These are phyloP conservation scores for Sclerotinia subarctica DNA, from an alignment of 2,329 filamentous ascomycete genomes.

Conservation along the genomic window DNA sequence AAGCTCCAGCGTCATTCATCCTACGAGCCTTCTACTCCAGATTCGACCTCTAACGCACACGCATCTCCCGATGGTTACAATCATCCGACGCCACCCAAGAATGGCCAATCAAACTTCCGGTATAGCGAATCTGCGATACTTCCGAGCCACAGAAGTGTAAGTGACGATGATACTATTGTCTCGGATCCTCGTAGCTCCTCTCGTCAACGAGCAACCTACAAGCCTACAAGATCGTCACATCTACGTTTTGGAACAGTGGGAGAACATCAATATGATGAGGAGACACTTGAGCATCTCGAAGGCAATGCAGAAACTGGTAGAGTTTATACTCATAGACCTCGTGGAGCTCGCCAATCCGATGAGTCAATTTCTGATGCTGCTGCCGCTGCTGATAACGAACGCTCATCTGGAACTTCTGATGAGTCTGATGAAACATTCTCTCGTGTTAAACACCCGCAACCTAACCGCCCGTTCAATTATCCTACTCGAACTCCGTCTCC, in stretches of 20 bases:
- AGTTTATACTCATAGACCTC: slow-evolving; percentile 28
- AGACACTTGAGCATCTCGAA: slow-evolving; percentile 34
- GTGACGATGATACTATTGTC: slow-evolving; percentile 15
- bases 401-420: slow-evolving; percentile 34
- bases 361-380: slow-evolving; percentile 28
- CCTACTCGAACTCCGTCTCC: slow-evolving; percentile 22
- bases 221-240: slow-evolving; percentile 39
- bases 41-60: slow-evolving; percentile 14
- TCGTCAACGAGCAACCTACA: slow-evolving; percentile 32
- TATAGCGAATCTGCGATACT: slow-evolving; percentile 13
- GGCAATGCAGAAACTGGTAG: slow-evolving; percentile 26
- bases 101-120: slow-evolving; percentile 1
- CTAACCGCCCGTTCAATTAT: slow-evolving; percentile 15
- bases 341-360: slow-evolving; percentile 24
- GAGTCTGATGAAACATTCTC: slow-evolving; percentile 36
- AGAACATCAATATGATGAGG: slow-evolving; percentile 29
- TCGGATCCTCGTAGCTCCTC: slow-evolving; percentile 13
- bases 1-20: slow-evolving; percentile 24
- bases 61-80: slow-evolving; percentile 5
- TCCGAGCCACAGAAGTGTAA: slow-evolving; percentile 14
- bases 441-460: slow-evolving; percentile 20
- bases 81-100: slow-evolving; percentile 2
- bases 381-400: slow-evolving; percentile 35
- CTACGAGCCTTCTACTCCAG: slow-evolving; percentile 5
- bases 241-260: slow-evolving; percentile 37